Evolutionary conservation across 495 filamentous ascomycete species (phyloP).

Genomic region (Xylaria grammica): DNA sequence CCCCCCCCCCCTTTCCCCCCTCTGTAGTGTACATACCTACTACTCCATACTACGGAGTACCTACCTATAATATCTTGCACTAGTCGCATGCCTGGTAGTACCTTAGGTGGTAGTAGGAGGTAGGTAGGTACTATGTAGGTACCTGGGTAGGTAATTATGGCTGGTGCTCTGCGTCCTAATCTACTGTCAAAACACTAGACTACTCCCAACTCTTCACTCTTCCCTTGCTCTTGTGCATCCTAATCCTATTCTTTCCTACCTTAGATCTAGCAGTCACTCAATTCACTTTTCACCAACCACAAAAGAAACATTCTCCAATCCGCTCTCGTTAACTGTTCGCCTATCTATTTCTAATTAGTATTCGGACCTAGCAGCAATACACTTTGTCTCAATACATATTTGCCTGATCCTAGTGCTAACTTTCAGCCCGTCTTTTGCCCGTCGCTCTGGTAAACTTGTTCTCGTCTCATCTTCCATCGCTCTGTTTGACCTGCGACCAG

Average conservation of each 20-base stretch:
- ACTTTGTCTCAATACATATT: slow-evolving; percentile 5
- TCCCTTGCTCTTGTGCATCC: slow-evolving; percentile 23
- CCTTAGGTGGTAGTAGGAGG: background rate
- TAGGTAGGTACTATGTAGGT: no score
- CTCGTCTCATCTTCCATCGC: slow-evolving; percentile 12
- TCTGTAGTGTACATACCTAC: background rate
- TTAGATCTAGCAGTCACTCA: background rate
- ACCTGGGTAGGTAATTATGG: no score
- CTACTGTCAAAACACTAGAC: slow-evolving; percentile 20
- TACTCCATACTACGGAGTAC: background rate
- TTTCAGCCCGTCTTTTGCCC: slow-evolving; percentile 9
- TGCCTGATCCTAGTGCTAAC: slow-evolving; percentile 14
- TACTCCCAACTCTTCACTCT: slow-evolving; percentile 20
- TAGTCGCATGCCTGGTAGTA: no score
- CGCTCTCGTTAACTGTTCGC: slow-evolving; percentile 14
- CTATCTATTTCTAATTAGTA: background rate
- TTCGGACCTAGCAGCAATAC: slow-evolving; percentile 2
- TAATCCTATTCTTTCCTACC: slow-evolving; percentile 1
- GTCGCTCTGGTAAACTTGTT: background rate
- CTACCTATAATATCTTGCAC: no score
- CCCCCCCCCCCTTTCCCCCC: no score
- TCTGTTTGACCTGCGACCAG: slow-evolving; percentile 34
- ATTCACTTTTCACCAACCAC: slow-evolving; percentile 18
- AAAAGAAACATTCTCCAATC: slow-evolving; percentile 23
- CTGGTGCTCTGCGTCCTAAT: background rate